phyloP scores from a whole-genome alignment of 1,284 basidiomycete genomes.

The Irpex rosettiformis region DNA sequence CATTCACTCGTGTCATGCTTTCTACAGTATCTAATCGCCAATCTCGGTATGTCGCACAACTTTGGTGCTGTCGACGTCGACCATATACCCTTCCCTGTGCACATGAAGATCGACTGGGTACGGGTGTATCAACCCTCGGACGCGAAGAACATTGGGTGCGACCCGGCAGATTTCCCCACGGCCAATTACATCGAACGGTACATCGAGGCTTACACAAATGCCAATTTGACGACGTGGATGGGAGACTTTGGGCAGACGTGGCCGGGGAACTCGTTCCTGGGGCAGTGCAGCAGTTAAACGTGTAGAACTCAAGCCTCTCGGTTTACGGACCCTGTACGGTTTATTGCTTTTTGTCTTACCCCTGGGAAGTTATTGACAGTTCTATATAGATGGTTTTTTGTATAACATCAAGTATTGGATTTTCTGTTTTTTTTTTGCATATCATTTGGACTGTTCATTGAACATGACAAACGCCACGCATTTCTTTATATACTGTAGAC shows the following conservation, averaged over 20 bases:
- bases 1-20: neutral
- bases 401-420: no score
- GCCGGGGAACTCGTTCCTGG: conserved; percentile 32
- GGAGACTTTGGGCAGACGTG: conserved; percentile 32
- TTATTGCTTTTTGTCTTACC: no score
- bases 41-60: conserved; percentile 54
- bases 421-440: no score
- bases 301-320: neutral
- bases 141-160: conserved; percentile 49
- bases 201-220: conserved; percentile 36
- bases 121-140: conserved; percentile 51
- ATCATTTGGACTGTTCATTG: no score
- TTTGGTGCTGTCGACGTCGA: conserved; percentile 48
- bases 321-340: no score
- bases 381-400: no score
- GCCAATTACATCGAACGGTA: conserved; percentile 44
- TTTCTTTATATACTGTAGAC: no score
- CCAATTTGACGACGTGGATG: conserved; percentile 37
- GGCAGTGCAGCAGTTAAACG: conserved; percentile 17
- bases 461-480: no score
- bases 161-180: conserved; percentile 51
- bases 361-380: no score
- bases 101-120: conserved; percentile 57
- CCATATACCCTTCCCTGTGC: conserved; percentile 41
- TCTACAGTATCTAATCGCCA: conserved; percentile 44